Evolutionary conservation across 257 asterid species (phyloP), one percentile per base, ranked within the genome.

Genomic region (Capsicum baccatum): DNA sequence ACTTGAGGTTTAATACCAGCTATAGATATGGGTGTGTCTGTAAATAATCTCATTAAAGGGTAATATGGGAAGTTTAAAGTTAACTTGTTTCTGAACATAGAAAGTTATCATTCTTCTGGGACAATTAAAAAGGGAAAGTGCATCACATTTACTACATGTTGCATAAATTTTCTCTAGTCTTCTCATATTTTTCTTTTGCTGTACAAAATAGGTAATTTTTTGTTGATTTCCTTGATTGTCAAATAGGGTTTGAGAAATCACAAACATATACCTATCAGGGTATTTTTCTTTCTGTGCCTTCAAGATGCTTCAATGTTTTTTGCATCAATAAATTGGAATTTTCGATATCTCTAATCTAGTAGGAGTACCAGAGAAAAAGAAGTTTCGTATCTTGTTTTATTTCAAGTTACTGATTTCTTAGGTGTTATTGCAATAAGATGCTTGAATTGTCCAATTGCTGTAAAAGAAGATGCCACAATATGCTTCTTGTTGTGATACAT

Each of bases 291-390:
- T 54, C 33, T 0, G 64, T 54, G 21, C 82, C 50, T 1, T 33
- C 82, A 33, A 78, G 82, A 16, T 33, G 64, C 82, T 78, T 78
- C 82, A 78, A n/a, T 3, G 9, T 78, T 26, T 78, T 78, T 76
- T 13, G 81, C 48, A 47, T 68, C 63, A 26, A 26, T 52, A 58
- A 54, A 54, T 54, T 78, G 81, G 64, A 78, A 52, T 54, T 52
- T 78, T 26, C 64, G 50, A 54, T 78, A 26, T 54, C 48, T 54
- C 50, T 54, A 14, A 54, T 78, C 64, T 54, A 2, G 47, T 26
- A 8, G 33, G 33, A 39, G 79, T 69, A 4, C 4, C 59, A 54
- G 26, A 54, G 8, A 52, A 76, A 54, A 76, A 76, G 21, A 37
- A 3, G 26, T 39, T 37, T 42, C 55, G 8, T 42, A 69, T 67